Base-by-base conservation (phyloP, 2,329 filamentous ascomycete genomes). In the Fusarium proliferatum region DNA sequence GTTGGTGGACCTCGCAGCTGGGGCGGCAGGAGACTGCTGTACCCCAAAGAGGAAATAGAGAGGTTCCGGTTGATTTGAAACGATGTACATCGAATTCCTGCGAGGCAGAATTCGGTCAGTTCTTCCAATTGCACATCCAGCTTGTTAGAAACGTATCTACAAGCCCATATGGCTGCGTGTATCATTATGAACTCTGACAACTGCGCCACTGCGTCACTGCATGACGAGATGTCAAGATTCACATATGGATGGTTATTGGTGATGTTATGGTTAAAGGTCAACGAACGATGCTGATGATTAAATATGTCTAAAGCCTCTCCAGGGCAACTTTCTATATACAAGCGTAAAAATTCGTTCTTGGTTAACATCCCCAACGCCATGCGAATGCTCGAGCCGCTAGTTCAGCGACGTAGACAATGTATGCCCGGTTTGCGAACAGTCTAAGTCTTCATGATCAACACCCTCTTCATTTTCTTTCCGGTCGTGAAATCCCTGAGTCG, bases 11-110 rank as follows among this genome's bases (percentile, higher is more conserved):
- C 80, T 80, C n/a, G 87, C 84, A 13, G 83, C 81, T 15, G 76
- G 76, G 12, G 80, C 82, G 21, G 86, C 86, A 1, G 87, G 86
- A 7, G 87, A 89, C 74, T 90, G 89, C 78, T 90, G 89, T 74
- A 81, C 82, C 49, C 86, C 86, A 2, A 88, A 85, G 78, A 83
- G n/a, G 16, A 67, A 61, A 52, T 67, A 83, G 73, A 72, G 46
- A 26, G 43, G 75, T 48, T 61, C 28, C 30, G 38, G 45, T 13
- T 16, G 26, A 56, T 21, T 42, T 36, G 19, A 13, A 28, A 21
- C 7, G 23, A 36, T 36, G 28, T 26, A 17, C 28, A 23, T 9
- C 28, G 23, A 61, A 57, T 21, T 30, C 12, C 16, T 34, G 5
- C 9, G 33, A 10, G 48, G 21, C 16, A 43, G n/a, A 21, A 42